Evolutionary conservation across 495 filamentous ascomycete genomes (phyloP).

Genomic region (Neurospora tetraspora): DNA sequence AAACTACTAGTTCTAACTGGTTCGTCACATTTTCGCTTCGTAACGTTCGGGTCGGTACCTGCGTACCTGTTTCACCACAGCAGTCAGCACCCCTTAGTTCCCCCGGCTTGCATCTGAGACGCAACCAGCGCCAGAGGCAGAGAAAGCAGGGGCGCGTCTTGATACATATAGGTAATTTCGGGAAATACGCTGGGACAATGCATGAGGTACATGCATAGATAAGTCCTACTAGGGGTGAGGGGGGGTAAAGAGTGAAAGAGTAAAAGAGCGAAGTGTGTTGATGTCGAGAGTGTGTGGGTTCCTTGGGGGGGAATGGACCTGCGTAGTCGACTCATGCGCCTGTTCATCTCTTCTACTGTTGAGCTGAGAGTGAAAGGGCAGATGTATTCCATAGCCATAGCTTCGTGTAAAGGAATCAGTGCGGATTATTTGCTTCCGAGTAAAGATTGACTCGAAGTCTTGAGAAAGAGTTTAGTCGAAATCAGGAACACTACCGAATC

Average conservation of each 20-base stretch:
- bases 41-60: not conserved
- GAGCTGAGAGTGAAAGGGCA: too few relatives aligned
- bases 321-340: not conserved
- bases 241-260: not conserved
- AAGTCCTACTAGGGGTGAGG: not conserved
- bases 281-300: not conserved
- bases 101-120: not conserved
- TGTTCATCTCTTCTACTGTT: not conserved
- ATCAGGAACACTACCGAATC: too few relatives aligned
- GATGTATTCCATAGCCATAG: too few relatives aligned
- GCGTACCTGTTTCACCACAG: not conserved
- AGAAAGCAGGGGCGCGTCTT: not conserved
- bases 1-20: not conserved
- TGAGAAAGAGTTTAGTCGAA: too few relatives aligned
- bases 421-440: too few relatives aligned
- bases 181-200: not conserved
- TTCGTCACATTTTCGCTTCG: not conserved
- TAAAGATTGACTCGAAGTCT: too few relatives aligned
- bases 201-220: not conserved
- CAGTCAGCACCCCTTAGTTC: not conserved
- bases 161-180: not conserved
- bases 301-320: not conserved
- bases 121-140: not conserved
- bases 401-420: too few relatives aligned
- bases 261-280: not conserved